Base-by-base conservation (phyloP, 768 basidiomycete species). In the Boletus tylopilopsis region DNA sequence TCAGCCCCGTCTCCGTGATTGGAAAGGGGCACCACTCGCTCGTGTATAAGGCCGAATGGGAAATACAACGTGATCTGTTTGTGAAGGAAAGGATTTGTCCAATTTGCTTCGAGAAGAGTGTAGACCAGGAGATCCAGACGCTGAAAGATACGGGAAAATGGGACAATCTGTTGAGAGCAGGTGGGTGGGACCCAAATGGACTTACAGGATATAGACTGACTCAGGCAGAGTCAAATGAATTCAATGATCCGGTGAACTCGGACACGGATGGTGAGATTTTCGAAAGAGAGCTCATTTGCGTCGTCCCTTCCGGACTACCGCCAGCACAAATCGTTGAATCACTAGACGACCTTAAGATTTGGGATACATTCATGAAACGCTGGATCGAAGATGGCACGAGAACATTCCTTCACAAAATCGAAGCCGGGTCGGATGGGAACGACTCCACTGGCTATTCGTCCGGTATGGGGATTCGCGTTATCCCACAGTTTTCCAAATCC, bases 1-100 rank as follows among this genome's bases (percentile, higher is more conserved):
- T 84, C 44, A 71, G 72, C 2, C 70, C 73, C 0, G 32, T 36
- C 0, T 56, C 70, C 29, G 54, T 35, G 25, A 51, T 72, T 6
- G 82, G 81, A 5, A 0, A 13, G 0, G 82, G 84, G 0, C 56
- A 79, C 55, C 83, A 85, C 56, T 84, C 83, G 0, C 39, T 63
- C 29, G 78, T 80, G 0, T 77, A 78, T 55, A 58, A 68, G 34
- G 78, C 73, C 7, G 76, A 79, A 46, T 76, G 75, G 69, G 78
- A 79, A 34, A 56, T 84, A 2, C 81, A 81, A 2, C 71, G 74
- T 1, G 62, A 68, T n/a, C 16, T 74, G 6, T 63, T 79, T 6
- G 42, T 65, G 6, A 63, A 60, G 3, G 64, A 68, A 3, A 51
- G 57, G 0, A 19, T 79, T 2, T 81, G 79, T 60, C 25, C 40